phyloP scores from a whole-genome alignment of 176 grass and related monocot genomes.

The Chloris gayana region DNA sequence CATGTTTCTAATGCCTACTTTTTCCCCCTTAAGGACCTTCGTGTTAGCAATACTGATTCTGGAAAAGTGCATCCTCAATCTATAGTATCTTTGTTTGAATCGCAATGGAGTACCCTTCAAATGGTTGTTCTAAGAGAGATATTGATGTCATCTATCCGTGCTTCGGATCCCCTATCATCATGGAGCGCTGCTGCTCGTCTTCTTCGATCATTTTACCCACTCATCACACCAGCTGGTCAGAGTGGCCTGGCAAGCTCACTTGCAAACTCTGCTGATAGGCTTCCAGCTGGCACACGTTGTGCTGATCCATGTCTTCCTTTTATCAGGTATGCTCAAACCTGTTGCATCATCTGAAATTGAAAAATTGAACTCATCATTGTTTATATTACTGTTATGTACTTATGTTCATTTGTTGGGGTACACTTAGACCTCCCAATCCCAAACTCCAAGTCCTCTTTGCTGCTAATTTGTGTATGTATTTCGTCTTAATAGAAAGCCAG shows the following conservation, averaged over 20 bases:
- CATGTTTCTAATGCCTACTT: constrained; percentile 32
- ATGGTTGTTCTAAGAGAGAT: constrained; percentile 99
- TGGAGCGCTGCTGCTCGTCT: constrained; percentile 97
- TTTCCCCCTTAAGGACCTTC: constrained; percentile 51
- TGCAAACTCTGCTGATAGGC: constrained; percentile 78
- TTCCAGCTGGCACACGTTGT: constrained; percentile 92
- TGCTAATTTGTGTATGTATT: not conserved
- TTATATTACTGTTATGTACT: constrained; percentile 29
- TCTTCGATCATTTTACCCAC: constrained; percentile 96
- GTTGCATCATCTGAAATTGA: not conserved
- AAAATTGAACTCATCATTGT: not conserved
- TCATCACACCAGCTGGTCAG: constrained; percentile 96
- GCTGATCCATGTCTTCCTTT: constrained; percentile 98
- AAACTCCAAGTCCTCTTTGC: not conserved
- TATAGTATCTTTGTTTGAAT: constrained; percentile 82
- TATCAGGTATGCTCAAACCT: constrained; percentile 61
- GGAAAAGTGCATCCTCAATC: constrained; percentile 68
- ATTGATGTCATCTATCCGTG: constrained; percentile 92
- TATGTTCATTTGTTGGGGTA: constrained; percentile 12
- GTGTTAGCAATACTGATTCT: constrained; percentile 50
- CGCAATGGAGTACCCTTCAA: constrained; percentile 96
- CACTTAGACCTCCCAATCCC: not conserved
- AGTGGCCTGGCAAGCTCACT: constrained; percentile 96
- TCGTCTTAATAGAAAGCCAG: not conserved
- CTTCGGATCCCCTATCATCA: constrained; percentile 85